A percentile compares a stretch with the other conserved stretches of the same genome.
phyloP scores from a whole-genome alignment of 345 rosid species.

The Melaleuca alternifolia region DNA sequence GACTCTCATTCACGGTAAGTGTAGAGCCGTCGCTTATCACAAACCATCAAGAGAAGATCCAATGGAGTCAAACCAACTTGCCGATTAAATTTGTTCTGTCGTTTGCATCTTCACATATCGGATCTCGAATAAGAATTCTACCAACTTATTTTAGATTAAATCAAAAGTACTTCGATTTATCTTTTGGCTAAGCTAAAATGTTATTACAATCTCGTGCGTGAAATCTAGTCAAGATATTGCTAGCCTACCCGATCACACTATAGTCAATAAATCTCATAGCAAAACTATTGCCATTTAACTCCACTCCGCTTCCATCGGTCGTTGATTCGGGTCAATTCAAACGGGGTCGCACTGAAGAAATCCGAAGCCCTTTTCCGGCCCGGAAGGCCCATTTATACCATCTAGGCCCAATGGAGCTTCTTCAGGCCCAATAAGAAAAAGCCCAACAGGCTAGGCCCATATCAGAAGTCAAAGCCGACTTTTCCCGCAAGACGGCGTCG shows the following conservation, averaged over 20 bases:
- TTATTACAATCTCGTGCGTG: not conserved
- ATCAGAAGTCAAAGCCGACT: not conserved
- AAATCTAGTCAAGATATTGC: not conserved
- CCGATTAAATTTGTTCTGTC: fast-evolving
- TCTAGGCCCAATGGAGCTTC: too few relatives aligned
- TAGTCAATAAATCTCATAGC: not conserved
- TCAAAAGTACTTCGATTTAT: fast-evolving
- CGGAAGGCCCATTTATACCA: not conserved
- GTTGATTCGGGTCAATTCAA: not conserved
- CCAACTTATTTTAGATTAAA: fast-evolving
- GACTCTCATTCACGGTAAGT: not conserved
- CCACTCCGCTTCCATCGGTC: not conserved
- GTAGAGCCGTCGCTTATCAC: not conserved
- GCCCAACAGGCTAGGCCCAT: not conserved
- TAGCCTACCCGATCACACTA: not conserved
- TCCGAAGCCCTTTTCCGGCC: not conserved
- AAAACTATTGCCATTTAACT: not conserved
- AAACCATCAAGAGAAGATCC: not conserved
- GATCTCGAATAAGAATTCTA: not conserved
- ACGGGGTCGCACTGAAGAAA: not conserved
- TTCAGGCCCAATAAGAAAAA: not conserved
- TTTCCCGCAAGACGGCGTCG: not conserved
- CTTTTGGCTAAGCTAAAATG: not conserved
- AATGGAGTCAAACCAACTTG: not conserved
- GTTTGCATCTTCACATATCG: not conserved